A percentile compares a stretch with the other conserved stretches of the same genome.
Conservation (phyloP, 2,329 filamentous ascomycete genomes). For the Cladorrhinum sp. region DNA sequence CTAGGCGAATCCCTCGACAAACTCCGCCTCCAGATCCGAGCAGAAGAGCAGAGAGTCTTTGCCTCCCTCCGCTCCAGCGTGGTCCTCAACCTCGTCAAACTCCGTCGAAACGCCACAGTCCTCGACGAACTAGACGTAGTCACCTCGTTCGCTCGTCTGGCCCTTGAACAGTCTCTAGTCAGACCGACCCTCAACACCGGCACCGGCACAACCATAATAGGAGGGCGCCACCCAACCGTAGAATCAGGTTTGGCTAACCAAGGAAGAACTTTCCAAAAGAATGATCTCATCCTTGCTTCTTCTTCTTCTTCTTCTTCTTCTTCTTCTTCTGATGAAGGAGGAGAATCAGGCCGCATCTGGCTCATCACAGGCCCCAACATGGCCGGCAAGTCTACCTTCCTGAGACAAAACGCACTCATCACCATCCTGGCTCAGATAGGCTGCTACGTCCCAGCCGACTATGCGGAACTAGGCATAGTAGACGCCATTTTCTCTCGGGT, state of each 20-base stretch:
- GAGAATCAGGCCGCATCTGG: conserved; percentile 53
- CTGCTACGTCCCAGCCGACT: conserved; percentile 84
- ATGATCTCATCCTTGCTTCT: conserved; percentile 82
- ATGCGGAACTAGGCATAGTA: conserved; percentile 84
- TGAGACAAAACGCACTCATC: conserved; percentile 93
- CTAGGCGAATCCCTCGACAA: conserved; percentile 80
- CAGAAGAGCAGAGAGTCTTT: conserved; percentile 82
- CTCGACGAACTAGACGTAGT: conserved; percentile 91
- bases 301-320: conserved; percentile 63
- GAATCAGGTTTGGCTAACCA: conserved; percentile 76
- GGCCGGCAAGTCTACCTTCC: conserved; percentile 94
- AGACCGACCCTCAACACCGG: conserved; percentile 67
- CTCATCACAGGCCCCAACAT: conserved; percentile 87
- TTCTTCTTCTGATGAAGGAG: conserved; percentile 49
- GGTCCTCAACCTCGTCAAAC: conserved; percentile 75
- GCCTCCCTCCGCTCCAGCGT: conserved; percentile 70
- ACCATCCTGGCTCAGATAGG: conserved; percentile 90
- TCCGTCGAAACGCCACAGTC: conserved; percentile 85
- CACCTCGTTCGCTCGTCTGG: conserved; percentile 78
- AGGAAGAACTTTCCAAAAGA: conserved; percentile 77
- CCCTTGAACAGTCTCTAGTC: conserved; percentile 67
- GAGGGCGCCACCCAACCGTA: conserved; percentile 88
- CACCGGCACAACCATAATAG: conserved; percentile 66
- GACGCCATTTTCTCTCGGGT: conserved; percentile 94
- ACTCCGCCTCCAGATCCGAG: conserved; percentile 70